Percentiles rank a stretch among this genome's conserved stretches.
Conservation (phyloP, 1,284 basidiomycete species). For the Apiotrichum akiyoshidainum region DNA sequence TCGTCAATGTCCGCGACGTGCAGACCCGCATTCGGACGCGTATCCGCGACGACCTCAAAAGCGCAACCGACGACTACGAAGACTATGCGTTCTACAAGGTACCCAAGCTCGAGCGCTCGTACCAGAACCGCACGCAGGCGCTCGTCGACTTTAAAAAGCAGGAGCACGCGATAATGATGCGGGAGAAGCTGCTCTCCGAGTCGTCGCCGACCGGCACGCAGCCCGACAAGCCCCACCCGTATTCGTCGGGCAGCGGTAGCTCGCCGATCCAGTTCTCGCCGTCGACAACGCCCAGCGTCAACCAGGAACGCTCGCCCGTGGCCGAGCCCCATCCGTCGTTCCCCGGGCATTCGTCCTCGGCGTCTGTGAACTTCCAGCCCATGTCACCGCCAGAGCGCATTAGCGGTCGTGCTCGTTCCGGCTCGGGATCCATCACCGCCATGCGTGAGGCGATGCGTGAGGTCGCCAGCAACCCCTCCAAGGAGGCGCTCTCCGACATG, state of each 20-base stretch:
- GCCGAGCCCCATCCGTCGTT: not conserved
- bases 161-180: slow-evolving; percentile 47
- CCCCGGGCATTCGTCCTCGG: not conserved
- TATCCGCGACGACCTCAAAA: slow-evolving; percentile 83
- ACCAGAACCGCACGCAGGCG: slow-evolving; percentile 75
- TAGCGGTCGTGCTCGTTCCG: slow-evolving; percentile 26
- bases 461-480: slow-evolving; percentile 32
- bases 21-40: slow-evolving; percentile 82
- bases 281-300: not conserved
- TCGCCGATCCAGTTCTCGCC: not conserved
- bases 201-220: slow-evolving; percentile 17
- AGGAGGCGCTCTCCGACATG: slow-evolving; percentile 48
- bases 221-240: slow-evolving; percentile 18
- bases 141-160: slow-evolving; percentile 58
- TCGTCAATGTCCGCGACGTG: slow-evolving; percentile 65
- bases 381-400: not conserved
- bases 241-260: not conserved
- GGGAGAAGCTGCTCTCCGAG: slow-evolving; percentile 47
- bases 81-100: slow-evolving; percentile 72
- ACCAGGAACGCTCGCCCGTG: not conserved
- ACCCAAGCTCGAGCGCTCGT: slow-evolving; percentile 71
- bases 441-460: slow-evolving; percentile 1
- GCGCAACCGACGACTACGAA: slow-evolving; percentile 65
- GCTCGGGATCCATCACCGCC: slow-evolving; percentile 17
- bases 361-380: not conserved